Percentiles rank a stretch among this genome's conserved stretches.
phyloP scores from a whole-genome alignment of 768 basidiomycete genomes.

The Lactifluus piperatus region DNA sequence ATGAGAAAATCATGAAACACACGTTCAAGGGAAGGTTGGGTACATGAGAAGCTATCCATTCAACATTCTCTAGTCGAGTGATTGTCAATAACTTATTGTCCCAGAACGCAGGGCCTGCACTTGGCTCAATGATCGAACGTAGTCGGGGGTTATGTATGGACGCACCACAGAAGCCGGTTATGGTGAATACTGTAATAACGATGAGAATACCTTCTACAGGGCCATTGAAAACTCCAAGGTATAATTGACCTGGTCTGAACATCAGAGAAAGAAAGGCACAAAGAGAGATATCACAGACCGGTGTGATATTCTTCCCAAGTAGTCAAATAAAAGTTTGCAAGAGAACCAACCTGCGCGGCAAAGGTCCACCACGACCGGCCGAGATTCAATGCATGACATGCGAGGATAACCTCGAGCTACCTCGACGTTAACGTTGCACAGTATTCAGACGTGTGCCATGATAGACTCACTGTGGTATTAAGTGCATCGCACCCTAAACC shows the following conservation, averaged over 20 bases:
- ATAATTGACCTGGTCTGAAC: conserved; percentile 57
- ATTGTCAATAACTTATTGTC: conserved; percentile 58
- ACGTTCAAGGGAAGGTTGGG: conserved; percentile 77
- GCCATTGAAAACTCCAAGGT: conserved; percentile 88
- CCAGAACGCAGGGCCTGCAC: conserved; percentile 71
- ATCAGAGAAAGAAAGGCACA: background rate
- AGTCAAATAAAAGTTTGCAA: conserved; percentile 65
- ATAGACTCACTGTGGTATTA: conserved; percentile 70
- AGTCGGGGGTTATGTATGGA: background rate
- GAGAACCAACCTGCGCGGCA: conserved; percentile 61
- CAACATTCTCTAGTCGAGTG: conserved; percentile 43
- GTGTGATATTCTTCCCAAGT: conserved; percentile 88
- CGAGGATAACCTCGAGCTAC: conserved; percentile 82
- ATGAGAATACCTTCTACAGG: conserved; percentile 95
- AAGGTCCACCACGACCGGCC: conserved; percentile 98
- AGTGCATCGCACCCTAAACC: conserved; percentile 77
- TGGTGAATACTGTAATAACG: conserved; percentile 63
- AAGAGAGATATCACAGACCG: conserved; percentile 32
- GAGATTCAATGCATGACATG: conserved; percentile 77
- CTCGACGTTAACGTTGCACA: background rate
- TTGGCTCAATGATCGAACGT: background rate
- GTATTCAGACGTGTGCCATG: background rate
- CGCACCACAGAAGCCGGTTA: conserved; percentile 71
- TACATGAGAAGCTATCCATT: conserved; percentile 36
- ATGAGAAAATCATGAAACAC: conserved; percentile 77